A percentile compares a stretch with the other conserved stretches of the same genome.
Conservation (phyloP, 257 asterid species). For the Solanum medicagineum region DNA sequence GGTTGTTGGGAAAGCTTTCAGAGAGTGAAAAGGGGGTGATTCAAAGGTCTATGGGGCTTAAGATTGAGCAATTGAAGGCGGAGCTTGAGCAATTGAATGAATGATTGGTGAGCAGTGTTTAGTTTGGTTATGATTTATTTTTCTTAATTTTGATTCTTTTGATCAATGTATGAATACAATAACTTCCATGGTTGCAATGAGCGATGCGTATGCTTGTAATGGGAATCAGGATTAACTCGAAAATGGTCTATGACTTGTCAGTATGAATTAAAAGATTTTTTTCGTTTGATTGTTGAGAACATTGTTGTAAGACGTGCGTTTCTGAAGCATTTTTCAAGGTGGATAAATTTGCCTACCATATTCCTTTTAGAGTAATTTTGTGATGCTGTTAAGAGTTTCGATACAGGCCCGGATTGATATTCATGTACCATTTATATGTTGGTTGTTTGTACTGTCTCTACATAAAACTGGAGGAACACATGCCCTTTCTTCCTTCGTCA, state of each 20-base stretch:
- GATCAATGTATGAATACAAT: neutral
- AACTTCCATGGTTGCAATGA: neutral
- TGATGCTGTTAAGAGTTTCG: neutral
- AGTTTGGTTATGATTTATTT: neutral
- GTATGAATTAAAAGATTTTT: neutral
- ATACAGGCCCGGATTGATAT: neutral
- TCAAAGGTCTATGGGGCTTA: conserved; percentile 95
- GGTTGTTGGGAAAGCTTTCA: conserved; percentile 39
- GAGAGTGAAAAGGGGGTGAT: conserved; percentile 51
- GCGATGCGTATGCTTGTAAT: neutral
- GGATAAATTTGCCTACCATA: neutral
- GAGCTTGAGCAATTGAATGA: conserved; percentile 81
- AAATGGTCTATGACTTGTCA: neutral
- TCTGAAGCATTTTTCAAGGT: neutral
- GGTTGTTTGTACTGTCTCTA: neutral
- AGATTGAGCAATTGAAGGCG: conserved; percentile 90
- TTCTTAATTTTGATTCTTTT: neutral
- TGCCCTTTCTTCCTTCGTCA: too few relatives aligned
- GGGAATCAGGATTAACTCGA: neutral
- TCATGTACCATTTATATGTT: neutral
- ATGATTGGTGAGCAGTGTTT: conserved; percentile 20
- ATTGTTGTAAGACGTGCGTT: neutral
- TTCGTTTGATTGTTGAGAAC: neutral
- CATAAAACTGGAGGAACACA: neutral
- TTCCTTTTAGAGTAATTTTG: neutral